Conservation (phyloP, 2,329 filamentous ascomycete genomes). For the Neopestalotiopsis rosae region DNA sequence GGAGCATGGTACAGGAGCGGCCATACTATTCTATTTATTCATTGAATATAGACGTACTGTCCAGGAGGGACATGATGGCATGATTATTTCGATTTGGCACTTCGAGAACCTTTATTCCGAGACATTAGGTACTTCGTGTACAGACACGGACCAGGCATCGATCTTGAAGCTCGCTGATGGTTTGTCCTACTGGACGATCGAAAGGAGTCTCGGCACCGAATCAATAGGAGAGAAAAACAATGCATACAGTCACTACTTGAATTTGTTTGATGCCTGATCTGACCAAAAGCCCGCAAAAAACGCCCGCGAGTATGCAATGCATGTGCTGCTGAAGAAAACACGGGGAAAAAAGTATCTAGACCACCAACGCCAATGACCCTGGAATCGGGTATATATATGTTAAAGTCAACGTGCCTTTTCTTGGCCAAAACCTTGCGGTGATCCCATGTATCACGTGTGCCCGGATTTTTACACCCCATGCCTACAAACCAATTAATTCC, state of each 20-base stretch:
- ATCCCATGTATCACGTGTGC: neutral
- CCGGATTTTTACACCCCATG: neutral
- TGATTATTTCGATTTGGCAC: neutral
- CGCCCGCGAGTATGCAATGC: slow-evolving; percentile 15
- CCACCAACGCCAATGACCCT: slow-evolving; percentile 14
- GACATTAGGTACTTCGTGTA: neutral
- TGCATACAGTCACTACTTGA: neutral
- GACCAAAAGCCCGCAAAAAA: neutral
- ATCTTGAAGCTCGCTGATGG: neutral
- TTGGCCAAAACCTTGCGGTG: neutral
- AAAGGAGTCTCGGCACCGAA: neutral
- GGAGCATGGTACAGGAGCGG: neutral
- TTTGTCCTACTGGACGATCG: neutral
- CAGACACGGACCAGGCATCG: neutral
- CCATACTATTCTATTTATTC: neutral
- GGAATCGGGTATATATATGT: slow-evolving; percentile 2
- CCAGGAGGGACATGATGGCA: neutral
- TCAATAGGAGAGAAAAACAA: neutral
- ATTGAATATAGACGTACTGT: neutral
- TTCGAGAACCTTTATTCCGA: neutral
- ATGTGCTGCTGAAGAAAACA: neutral
- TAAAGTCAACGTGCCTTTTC: neutral
- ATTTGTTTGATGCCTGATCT: neutral
- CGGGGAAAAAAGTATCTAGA: neutral
- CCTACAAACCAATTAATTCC: neutral